Conservation (phyloP, 2,329 filamentous ascomycete species). For the Colletotrichum simmondsii region DNA sequence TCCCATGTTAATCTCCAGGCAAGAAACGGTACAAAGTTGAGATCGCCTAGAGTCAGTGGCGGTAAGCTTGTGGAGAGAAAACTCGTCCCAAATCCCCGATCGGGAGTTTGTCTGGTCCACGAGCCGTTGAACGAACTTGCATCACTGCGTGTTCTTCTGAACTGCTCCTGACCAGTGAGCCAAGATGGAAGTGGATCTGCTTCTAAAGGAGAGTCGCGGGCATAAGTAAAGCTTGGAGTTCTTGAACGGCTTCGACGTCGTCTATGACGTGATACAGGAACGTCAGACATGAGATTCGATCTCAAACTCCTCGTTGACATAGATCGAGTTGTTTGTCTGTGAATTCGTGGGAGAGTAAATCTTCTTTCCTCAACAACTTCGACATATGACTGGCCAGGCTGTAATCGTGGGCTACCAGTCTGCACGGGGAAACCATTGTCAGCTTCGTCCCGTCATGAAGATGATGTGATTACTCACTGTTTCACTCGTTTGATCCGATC, state of each 20-base stretch:
- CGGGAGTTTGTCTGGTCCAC: neutral
- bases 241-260: neutral
- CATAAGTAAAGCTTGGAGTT: neutral
- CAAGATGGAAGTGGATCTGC: neutral
- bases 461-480: neutral
- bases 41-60: neutral
- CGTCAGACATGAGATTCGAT: neutral
- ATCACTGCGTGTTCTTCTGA: neutral
- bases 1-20: slow-evolving; percentile 9
- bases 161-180: neutral
- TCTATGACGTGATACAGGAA: neutral
- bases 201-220: neutral
- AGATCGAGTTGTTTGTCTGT: neutral
- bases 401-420: neutral
- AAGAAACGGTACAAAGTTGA: neutral
- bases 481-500: neutral
- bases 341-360: neutral
- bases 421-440: neutral
- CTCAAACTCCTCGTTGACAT: neutral
- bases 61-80: neutral
- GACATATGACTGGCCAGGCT: neutral
- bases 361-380: neutral
- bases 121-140: neutral
- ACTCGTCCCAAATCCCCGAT: neutral
- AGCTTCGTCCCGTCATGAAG: neutral